Percentiles rank a stretch among this genome's conserved stretches.
Conservation (phyloP, 1,139 yeast genomes). For the Candida sanyaensis region DNA sequence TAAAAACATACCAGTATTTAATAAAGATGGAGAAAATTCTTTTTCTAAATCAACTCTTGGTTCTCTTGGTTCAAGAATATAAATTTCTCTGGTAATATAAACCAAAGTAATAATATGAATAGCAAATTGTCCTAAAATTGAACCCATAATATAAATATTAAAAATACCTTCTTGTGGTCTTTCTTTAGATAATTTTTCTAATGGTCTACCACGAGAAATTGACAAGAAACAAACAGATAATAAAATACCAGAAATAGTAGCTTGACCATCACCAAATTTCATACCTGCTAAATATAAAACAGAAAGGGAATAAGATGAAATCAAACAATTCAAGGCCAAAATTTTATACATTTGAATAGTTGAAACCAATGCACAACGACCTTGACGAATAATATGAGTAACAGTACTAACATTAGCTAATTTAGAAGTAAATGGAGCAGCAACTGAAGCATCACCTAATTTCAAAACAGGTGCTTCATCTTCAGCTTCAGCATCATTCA, state of each 20-base stretch:
- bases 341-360: conserved; percentile 99
- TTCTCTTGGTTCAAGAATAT: conserved; percentile 87
- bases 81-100: conserved; percentile 81
- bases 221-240: conserved; percentile 94
- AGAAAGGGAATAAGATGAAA: conserved; percentile 93
- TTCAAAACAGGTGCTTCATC: conserved; percentile 91
- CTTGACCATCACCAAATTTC: conserved; percentile 96
- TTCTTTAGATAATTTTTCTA: conserved; percentile 85
- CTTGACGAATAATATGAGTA: conserved; percentile 93
- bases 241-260: conserved; percentile 88
- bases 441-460: conserved; percentile 98
- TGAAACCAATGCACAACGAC: conserved; percentile 96
- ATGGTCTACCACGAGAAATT: conserved; percentile 90
- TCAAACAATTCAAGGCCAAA: conserved; percentile 92
- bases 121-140: conserved; percentile 94
- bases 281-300: conserved; percentile 96
- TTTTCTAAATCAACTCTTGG: conserved; percentile 89
- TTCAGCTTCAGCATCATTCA: conserved; percentile 71
- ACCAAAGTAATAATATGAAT: conserved; percentile 83
- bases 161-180: conserved; percentile 99
- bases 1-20: conserved; percentile 95
- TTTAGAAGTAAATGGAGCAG: conserved; percentile 98
- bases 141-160: conserved; percentile 94
- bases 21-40: conserved; percentile 81
- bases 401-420: conserved; percentile 91